phyloP scores from a whole-genome alignment of 1,284 basidiomycete species.

The Trichosporon sp. region DNA sequence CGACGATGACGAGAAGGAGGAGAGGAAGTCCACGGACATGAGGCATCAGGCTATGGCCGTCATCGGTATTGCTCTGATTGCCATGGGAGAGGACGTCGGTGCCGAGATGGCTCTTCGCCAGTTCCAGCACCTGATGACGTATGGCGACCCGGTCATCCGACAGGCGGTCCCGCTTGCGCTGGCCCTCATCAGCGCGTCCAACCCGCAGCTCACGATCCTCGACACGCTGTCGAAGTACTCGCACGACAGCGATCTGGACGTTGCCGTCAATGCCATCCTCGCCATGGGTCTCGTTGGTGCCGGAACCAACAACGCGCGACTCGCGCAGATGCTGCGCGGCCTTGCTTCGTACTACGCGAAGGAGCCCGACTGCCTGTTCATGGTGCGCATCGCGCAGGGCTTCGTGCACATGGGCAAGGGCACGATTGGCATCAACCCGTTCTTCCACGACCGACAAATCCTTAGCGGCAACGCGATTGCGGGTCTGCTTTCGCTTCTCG shows the following conservation, averaged over 20 bases:
- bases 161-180: constrained; percentile 94
- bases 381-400: constrained; percentile 93
- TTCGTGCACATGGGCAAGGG: constrained; percentile 99
- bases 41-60: constrained; percentile 91
- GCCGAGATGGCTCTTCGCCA: constrained; percentile 93
- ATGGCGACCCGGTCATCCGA: constrained; percentile 89
- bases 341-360: constrained; percentile 96
- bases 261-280: constrained; percentile 94
- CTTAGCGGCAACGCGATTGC: constrained; percentile 86
- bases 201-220: constrained; percentile 90
- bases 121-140: constrained; percentile 98
- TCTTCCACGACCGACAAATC: constrained; percentile 86
- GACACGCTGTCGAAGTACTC: constrained; percentile 99
- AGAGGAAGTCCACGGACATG: constrained; percentile 57
- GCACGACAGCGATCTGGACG: constrained; percentile 94
- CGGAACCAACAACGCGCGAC: constrained; percentile 94
- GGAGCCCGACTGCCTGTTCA: constrained; percentile 94
- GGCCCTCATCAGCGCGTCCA: constrained; percentile 88
- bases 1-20: constrained; percentile 35
- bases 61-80: constrained; percentile 86
- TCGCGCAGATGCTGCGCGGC: constrained; percentile 95
- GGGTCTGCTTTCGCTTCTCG: constrained; percentile 80
- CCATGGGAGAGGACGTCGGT: constrained; percentile 98
- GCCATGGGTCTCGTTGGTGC: constrained; percentile 98
- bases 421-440: constrained; percentile 95